phyloP scores from a whole-genome alignment of 2,329 filamentous ascomycete species.

The Helotiales sp. region DNA sequence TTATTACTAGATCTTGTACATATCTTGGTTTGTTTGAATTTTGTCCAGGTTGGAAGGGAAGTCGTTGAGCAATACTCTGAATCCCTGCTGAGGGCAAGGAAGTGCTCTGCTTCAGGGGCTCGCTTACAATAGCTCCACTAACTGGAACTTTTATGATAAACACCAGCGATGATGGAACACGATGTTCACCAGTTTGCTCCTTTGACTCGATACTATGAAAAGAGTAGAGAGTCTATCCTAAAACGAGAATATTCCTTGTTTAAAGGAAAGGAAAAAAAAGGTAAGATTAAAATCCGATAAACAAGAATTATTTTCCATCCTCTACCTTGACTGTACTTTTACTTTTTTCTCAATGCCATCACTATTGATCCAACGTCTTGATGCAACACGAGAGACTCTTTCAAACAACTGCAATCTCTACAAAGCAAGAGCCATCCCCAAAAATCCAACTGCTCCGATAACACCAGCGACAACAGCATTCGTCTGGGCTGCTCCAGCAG shows the following conservation, averaged over 20 bases:
- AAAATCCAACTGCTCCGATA: constrained; percentile 27
- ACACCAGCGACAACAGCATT: constrained; percentile 24
- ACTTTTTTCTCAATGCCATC: too few species aligned
- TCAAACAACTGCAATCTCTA: constrained; percentile 1
- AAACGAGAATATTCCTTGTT: not conserved
- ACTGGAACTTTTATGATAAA: not conserved
- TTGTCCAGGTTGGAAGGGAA: too few species aligned
- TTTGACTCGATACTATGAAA: too few species aligned
- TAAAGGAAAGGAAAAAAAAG: too few species aligned
- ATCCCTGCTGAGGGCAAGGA: not conserved
- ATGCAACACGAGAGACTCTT: not conserved
- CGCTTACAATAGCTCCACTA: not conserved
- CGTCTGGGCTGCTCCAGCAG: constrained; percentile 21
- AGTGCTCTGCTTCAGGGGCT: not conserved
- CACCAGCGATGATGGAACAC: not conserved
- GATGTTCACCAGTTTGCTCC: too few species aligned
- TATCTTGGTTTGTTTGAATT: too few species aligned
- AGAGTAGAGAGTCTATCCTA: too few species aligned
- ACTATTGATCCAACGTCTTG: too few species aligned
- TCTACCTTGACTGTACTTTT: too few species aligned
- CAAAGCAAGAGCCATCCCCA: constrained; percentile 29
- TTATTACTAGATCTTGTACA: too few species aligned
- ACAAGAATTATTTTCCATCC: too few species aligned
- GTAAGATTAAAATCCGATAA: too few species aligned
- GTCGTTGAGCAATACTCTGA: not conserved